phyloP scores from a whole-genome alignment of 768 basidiomycete species.

The Boletus reticulatus region DNA sequence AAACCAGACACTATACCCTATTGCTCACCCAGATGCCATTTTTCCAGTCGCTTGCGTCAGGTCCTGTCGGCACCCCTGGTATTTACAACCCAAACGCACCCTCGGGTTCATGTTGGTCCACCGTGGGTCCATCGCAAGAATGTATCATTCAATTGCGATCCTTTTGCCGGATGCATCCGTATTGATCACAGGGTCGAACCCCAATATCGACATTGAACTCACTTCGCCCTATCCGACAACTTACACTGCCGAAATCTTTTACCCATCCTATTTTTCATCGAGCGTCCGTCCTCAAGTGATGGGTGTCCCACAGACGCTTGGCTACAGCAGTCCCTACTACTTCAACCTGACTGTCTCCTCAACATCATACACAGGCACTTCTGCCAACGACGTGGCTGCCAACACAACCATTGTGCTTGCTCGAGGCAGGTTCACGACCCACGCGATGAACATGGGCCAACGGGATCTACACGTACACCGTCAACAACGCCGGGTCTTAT shows the following conservation, averaged over 20 bases:
- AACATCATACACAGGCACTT: constrained; percentile 58
- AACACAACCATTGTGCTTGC: constrained; percentile 75
- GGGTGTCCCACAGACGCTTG: constrained; percentile 69
- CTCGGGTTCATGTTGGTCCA: too few species aligned
- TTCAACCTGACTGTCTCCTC: constrained; percentile 68
- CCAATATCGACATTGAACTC: constrained; percentile 78
- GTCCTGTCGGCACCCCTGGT: too few species aligned
- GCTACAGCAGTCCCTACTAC: too few species aligned
- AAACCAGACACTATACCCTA: too few species aligned
- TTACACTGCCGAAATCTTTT: constrained; percentile 85
- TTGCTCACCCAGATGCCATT: too few species aligned
- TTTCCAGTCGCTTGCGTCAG: too few species aligned
- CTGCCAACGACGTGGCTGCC: constrained; percentile 64
- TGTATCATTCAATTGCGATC: too few species aligned
- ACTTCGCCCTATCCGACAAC: constrained; percentile 68
- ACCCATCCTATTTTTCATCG: constrained; percentile 83
- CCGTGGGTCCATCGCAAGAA: too few species aligned
- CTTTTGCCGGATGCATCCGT: too few species aligned
- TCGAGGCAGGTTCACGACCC: constrained; percentile 84
- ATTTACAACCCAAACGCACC: too few species aligned
- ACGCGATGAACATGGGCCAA: constrained; percentile 89
- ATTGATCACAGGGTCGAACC: constrained; percentile 97
- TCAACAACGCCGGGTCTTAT: constrained; percentile 74
- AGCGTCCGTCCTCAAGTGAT: constrained; percentile 63
- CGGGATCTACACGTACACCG: constrained; percentile 77